Base-by-base conservation (phyloP, 177 flowering plant species). In the Vitis hybrid region DNA sequence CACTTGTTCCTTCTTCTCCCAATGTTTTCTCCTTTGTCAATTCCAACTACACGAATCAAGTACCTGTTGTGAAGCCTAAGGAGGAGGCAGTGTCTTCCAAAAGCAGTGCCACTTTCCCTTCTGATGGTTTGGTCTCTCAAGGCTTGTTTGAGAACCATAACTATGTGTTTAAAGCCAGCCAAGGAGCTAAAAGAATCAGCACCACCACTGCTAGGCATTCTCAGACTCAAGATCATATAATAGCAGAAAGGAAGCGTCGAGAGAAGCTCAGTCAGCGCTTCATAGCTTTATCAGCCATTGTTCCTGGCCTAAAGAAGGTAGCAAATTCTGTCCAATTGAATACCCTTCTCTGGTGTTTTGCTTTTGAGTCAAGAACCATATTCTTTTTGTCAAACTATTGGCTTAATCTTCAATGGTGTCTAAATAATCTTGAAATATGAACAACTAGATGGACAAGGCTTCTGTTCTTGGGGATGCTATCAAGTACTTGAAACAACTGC, bases 291-390 rank as follows among this genome's bases (percentile, higher is more conserved):
- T 92, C 97, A 8, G 88, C 97, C n/a, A 49, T 92, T 32, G 83
- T 94, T 66, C 98, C 98, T 9, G 94, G 89, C 65, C 84, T 91
- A 2, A 89, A 88, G 74, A 91, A 92, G 94, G 96, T 92, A 81
- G 3, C 12, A 60, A 54, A 62, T 52, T 51, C 46, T 35, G 27
- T 24, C 27, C 27, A 24, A 24, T 24, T 24, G 27, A 24, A 24
- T 24, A 24, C 27, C 27, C 27, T 24, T 24, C 27, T 24, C 27
- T 24, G 27, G 27, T 24, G 27, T 35, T 35, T 35, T 35, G 7
- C 46, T 35, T 35, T 35, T 35, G 46, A 35, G 7, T 35, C 46
- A 35, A 35, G 46, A 35, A 35, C 46, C 46, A 35, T 35, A 4
- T 35, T 35, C 27, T 35, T 35, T 35, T 0, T 35, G 46, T 35